Evolutionary conservation across 2,329 filamentous ascomycete species (phyloP), one percentile per base, ranked within the genome.

Genomic region (Neurospora crassa): DNA sequence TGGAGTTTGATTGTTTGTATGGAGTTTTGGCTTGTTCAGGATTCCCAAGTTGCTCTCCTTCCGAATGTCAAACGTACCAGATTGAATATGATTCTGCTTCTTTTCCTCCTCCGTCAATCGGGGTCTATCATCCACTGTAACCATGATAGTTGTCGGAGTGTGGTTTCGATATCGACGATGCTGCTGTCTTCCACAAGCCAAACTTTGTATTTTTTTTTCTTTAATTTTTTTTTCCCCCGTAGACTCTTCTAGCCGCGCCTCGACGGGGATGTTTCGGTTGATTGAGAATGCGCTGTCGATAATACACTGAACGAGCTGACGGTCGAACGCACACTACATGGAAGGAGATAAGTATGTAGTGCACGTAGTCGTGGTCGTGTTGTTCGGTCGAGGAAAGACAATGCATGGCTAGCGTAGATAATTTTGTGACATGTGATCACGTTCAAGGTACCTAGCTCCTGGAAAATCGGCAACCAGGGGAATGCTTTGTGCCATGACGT

Each of bases 31-130:
- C 63, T 20, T 20, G 16, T 24, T 5, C 40, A 43, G 12, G 34
- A 16, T 37, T 68, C 14, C 14, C 24, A 41, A 6, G 45, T 11
- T 20, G 14, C 2, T 69, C 6, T 16, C 63, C 42, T 14, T 18
- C 63, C 11, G 34, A 40, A 7, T 18, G 24, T 40, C 34, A 40
- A 24, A 70, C 77, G 53, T 68, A 80, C 79, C 79, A 5, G 79
- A 81, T 0, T 76, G 75, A 67, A 81, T 80, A 71, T 81, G 80
- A 69, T 81, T 81, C 68, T 76, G 75, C 40, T 80, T 80, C 47
- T 81, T 82, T 68, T 85, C 82, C 41, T 78, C 77, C n/a, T 80
- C 76, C 2, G 80, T 79, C 11, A 85, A 72, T 7, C 80, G 77
- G 1, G 77, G 76, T 69, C 80, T 79, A 14, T 82, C 76, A 0